phyloP scores from a whole-genome alignment of 768 basidiomycete genomes.

The Collybia mongolica region DNA sequence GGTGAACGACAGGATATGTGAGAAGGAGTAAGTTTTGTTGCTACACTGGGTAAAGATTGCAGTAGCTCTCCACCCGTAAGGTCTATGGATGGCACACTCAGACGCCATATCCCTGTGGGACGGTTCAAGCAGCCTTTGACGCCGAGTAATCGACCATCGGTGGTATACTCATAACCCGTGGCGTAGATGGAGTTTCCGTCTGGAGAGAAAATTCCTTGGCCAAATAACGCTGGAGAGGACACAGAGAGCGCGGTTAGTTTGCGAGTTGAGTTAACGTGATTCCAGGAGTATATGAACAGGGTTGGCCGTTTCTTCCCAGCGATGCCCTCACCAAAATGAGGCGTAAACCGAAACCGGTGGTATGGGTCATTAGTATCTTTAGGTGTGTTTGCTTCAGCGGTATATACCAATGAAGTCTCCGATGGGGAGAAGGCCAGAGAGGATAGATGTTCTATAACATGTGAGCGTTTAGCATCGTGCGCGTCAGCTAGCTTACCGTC shows the following conservation, averaged over 20 bases:
- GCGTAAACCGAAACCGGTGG: constrained; percentile 51
- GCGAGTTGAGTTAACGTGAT: constrained; percentile 8
- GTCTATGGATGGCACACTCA: constrained; percentile 26
- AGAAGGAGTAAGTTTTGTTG: constrained; percentile 38
- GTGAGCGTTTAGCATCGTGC: background rate
- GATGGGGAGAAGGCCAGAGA: constrained; percentile 54
- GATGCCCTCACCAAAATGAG: constrained; percentile 66
- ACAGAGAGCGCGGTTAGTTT: constrained; percentile 10
- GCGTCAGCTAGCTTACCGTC: constrained; percentile 42
- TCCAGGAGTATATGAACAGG: constrained; percentile 55
- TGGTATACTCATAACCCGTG: constrained; percentile 59
- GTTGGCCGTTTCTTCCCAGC: constrained; percentile 49
- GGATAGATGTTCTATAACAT: constrained; percentile 44
- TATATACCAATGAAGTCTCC: constrained; percentile 54
- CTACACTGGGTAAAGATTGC: constrained; percentile 14
- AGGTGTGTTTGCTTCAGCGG: constrained; percentile 51
- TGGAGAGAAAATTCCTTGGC: constrained; percentile 53
- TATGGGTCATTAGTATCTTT: constrained; percentile 28
- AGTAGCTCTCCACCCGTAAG: constrained; percentile 4
- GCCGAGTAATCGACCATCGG: constrained; percentile 59
- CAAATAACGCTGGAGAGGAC: constrained; percentile 38
- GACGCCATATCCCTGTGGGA: constrained; percentile 53
- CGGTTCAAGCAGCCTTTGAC: constrained; percentile 61
- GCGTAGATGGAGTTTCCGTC: constrained; percentile 44
- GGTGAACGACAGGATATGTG: constrained; percentile 60